A percentile compares a stretch with the other conserved stretches of the same genome.
These are phyloP conservation scores for Liquidambar formosana DNA, from an alignment of 164 flowering plant species.

Conservation along the genomic window DNA sequence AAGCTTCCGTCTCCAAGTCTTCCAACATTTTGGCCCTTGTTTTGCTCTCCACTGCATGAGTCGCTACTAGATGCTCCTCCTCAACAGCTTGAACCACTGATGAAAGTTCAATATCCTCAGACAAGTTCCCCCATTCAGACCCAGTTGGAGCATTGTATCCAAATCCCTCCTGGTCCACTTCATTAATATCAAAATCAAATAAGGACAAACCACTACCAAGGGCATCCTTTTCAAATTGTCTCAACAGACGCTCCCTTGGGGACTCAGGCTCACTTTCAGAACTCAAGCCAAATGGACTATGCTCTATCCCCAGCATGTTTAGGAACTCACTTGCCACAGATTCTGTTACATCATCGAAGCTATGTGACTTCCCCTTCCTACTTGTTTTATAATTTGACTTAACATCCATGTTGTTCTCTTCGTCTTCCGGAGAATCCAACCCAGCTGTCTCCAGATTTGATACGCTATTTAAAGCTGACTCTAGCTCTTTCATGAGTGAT, in stretches of 20 bases:
- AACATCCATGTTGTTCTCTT: slow-evolving; percentile 28
- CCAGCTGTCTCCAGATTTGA: slow-evolving; percentile 42
- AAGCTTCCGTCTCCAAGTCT: slow-evolving; percentile 75
- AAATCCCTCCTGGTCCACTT: slow-evolving; percentile 30
- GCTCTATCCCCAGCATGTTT: slow-evolving; percentile 74
- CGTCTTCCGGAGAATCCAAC: slow-evolving; percentile 40
- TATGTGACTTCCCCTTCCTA: slow-evolving; percentile 46
- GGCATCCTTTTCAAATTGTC: slow-evolving; percentile 86
- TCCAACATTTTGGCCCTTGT: slow-evolving; percentile 69
- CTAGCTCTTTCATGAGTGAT: slow-evolving; percentile 48
- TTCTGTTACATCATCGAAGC: slow-evolving; percentile 66
- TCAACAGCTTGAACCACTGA: slow-evolving; percentile 42
- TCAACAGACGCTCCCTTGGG: slow-evolving; percentile 81
- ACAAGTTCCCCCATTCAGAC: slow-evolving; percentile 28
- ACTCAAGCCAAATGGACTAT: slow-evolving; percentile 65
- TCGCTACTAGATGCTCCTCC: slow-evolving; percentile 35
- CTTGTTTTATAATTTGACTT: slow-evolving; percentile 27
- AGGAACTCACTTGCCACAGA: slow-evolving; percentile 83
- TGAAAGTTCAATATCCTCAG: slow-evolving; percentile 46
- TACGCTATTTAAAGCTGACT: slow-evolving; percentile 45
- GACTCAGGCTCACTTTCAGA: slow-evolving; percentile 89
- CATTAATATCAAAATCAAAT: slow-evolving; percentile 49
- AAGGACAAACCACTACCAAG: slow-evolving; percentile 52
- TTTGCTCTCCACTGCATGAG: slow-evolving; percentile 36
- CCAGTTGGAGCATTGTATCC: slow-evolving; percentile 22